phyloP scores from a whole-genome alignment of 2,329 filamentous ascomycete species.

The Scedosporium apiospermum region DNA sequence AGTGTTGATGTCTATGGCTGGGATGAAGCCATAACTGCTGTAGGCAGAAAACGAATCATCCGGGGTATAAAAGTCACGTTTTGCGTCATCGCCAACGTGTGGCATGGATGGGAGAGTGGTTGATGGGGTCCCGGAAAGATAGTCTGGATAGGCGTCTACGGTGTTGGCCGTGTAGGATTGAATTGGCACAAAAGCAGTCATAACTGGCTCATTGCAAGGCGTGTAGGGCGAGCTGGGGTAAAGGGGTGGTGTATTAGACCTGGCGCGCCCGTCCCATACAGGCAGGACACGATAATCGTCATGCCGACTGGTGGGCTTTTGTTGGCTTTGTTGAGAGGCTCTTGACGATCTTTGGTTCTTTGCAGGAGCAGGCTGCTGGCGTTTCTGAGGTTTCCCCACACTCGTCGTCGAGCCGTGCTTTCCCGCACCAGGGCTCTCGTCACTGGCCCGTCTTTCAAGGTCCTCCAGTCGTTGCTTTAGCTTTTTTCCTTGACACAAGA shows the following conservation, averaged over 20 bases:
- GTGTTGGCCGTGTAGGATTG: constrained; percentile 43
- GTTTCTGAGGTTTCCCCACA: constrained; percentile 3
- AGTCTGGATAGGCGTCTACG: constrained; percentile 45
- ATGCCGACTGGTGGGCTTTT: constrained; percentile 21
- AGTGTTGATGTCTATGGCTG: constrained; percentile 52
- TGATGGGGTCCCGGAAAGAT: constrained; percentile 44
- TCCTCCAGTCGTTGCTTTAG: constrained; percentile 83
- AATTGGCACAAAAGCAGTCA: constrained; percentile 47
- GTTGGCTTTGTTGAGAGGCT: constrained; percentile 17
- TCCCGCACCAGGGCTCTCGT: neutral
- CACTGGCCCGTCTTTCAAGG: constrained; percentile 60
- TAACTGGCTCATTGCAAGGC: constrained; percentile 53
- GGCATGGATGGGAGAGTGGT: constrained; percentile 56
- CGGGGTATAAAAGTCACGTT: constrained; percentile 51
- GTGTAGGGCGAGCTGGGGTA: constrained; percentile 60
- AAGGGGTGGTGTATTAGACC: constrained; percentile 63
- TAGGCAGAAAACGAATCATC: constrained; percentile 55
- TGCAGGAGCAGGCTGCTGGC: constrained; percentile 13
- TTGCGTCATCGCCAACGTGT: constrained; percentile 54
- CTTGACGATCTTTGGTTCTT: neutral
- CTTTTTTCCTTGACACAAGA: constrained; percentile 63
- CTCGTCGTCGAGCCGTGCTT: constrained; percentile 3
- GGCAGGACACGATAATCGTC: constrained; percentile 6
- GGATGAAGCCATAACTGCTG: constrained; percentile 58
- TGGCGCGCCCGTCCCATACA: constrained; percentile 47